Evolutionary conservation across 805 yeast genomes (phyloP), one percentile per base, ranked within the genome.

Genomic region (Kregervanrija pseudodelftensis): DNA sequence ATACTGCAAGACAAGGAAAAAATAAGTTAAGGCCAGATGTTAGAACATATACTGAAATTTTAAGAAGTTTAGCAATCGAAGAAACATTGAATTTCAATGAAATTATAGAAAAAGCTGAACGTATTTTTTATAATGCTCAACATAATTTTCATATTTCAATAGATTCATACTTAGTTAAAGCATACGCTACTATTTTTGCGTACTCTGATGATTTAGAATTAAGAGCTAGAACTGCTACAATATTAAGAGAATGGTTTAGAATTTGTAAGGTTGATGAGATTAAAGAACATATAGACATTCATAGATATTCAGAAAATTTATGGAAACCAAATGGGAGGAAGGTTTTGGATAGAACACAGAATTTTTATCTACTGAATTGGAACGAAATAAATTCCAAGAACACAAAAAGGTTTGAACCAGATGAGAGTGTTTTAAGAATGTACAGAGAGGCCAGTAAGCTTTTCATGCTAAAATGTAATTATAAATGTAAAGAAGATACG

Each of bases 41-140:
- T 2, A 56, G 54, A 32, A 68, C 74, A 0, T 67, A 61, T 39
- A 63, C 65, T 1, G 65, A 61, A 48, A 37, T 59, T 31, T 55
- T 61, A 17, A 40, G 53, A 12, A 49, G 42, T 41, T 37, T 60
- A 40, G 51, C 56, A 13, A 35, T 48, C 7, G 40, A 40, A 13
- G 41, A 37, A 4, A 31, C 35, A 11, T 12, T 37, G 5, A 35
- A 47, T 30, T 60, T 53, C 34, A 34, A 31, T 7, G 48, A 49
- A 4, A 48, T 59, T 2, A 43, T 61, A 7, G 30, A 46, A 11
- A 38, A 42, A 22, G 45, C 61, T 3, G 66, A 63, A 36, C 31
- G 37, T 1, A 40, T 55, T 2, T 60, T 59, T 31, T 17, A 31
- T 5, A 45, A 48, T 22, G 43, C 55, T 5, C 66, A 60, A 41